Evolutionary conservation across 2,329 filamentous ascomycete species (phyloP), one percentile per base, ranked within the genome.

Genomic region (Arthrobotrys sphaeroides): DNA sequence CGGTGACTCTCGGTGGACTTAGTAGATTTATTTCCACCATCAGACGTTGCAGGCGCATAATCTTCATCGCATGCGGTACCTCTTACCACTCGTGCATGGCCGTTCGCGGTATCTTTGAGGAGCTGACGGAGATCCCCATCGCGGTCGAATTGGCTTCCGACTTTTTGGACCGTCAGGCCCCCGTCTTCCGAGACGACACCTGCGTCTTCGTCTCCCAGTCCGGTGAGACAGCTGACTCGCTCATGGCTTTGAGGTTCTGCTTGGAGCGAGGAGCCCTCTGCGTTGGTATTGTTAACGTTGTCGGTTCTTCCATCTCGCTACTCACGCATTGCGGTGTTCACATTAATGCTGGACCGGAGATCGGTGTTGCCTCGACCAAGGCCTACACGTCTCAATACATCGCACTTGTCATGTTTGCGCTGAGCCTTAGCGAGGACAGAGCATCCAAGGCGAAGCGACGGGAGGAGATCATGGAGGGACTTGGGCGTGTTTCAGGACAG

Each of bases 11-110:
- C 24, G 95, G 95, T 87, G 95, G 95, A 79, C 89, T 99, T 80
- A 90, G 94, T 80, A 95, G 96, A 80, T 99, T 98, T 86, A 96
- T 99, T 82, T 89, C 90, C 79, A 98, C 95, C 78, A 99, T 99
- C 83, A 91, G 95, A 81, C 91, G 95, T 80, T 99, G 95, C 88
- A 89, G 95, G 82, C 90, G 95, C 84, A 93, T 99, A 82, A 99
- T 99, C 80, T 99, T 99, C 85, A 96, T 99, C 84, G 95, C 95
- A 80, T 99, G 95, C 84, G 95, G 95, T 85, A 99, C 95, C 66
- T 96, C 92, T 79, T 99, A 93, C 85, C 95, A 99, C 87, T 98
- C 94, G 79, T 99, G 95, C 86, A 99, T 99, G 95, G 95, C 95
- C 80, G 95, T 99, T 66, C 93, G 95, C 83, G 95, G 95, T 85